Conservation (phyloP, 139 green algal genomes). For the Pleodorina starrii region DNA sequence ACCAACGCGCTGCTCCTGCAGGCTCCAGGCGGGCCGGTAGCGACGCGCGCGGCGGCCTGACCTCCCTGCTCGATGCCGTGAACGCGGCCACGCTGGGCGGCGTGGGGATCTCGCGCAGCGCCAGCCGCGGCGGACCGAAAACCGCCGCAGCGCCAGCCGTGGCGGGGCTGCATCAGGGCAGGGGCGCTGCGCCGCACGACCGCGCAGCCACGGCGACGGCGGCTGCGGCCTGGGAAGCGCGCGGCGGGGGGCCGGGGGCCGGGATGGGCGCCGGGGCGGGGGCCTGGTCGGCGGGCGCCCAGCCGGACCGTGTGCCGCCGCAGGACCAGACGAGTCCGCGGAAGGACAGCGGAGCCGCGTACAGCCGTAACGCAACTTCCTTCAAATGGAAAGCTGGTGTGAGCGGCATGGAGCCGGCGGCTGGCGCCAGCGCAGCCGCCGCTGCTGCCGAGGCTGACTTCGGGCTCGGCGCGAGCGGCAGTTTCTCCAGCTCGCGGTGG, state of each 20-base stretch:
- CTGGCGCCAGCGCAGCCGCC: background rate
- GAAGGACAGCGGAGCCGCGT: background rate
- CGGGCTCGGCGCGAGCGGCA: background rate
- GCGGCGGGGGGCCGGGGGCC: too few species aligned
- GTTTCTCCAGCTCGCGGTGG: too few species aligned
- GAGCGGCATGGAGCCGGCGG: background rate
- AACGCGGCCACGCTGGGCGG: background rate
- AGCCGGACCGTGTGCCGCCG: background rate
- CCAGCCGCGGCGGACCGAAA: background rate
- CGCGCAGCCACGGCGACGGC: too few species aligned
- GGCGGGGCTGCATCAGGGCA: background rate
- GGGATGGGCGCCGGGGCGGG: background rate
- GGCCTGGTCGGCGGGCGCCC: background rate
- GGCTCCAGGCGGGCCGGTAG: too few species aligned
- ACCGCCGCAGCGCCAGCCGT: background rate
- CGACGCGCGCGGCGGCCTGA: background rate
- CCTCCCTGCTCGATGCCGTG: background rate
- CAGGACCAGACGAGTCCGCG: conserved; percentile 19
- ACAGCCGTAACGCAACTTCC: background rate
- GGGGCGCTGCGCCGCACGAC: background rate
- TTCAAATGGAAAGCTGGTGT: background rate
- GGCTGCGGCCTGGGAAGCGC: too few species aligned
- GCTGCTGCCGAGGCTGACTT: background rate
- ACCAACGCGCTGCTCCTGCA: background rate
- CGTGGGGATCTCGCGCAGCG: background rate